These are phyloP conservation scores for Cucumis sativus DNA, from an alignment of 306 rosid species.

Conservation along the genomic window Cucumber_9930_V3 NC_026661.2:16718001-16718500, in stretches of 20 bases:
- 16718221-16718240: not conserved
- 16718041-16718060: not conserved
- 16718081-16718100: not conserved
- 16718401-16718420: not conserved
- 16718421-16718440: not conserved
- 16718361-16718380: not conserved
- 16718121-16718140: not conserved
- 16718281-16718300: not conserved
- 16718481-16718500: not conserved
- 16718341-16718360: not conserved
- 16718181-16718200: not conserved
- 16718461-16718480: not conserved
- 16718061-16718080: not conserved
- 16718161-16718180: not conserved
- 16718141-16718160: not conserved
- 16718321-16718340: not conserved
- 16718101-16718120: not conserved
- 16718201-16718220: not conserved
- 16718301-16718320: not conserved
- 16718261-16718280: not conserved
- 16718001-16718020: not conserved
- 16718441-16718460: not conserved
- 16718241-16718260: not conserved
- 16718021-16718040: not conserved
- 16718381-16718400: not conserved